A percentile compares a stretch with the other conserved stretches of the same genome.
These are phyloP conservation scores for Penicillium tannophilum DNA, from an alignment of 495 filamentous ascomycete species.

Conservation along the genomic window DNA sequence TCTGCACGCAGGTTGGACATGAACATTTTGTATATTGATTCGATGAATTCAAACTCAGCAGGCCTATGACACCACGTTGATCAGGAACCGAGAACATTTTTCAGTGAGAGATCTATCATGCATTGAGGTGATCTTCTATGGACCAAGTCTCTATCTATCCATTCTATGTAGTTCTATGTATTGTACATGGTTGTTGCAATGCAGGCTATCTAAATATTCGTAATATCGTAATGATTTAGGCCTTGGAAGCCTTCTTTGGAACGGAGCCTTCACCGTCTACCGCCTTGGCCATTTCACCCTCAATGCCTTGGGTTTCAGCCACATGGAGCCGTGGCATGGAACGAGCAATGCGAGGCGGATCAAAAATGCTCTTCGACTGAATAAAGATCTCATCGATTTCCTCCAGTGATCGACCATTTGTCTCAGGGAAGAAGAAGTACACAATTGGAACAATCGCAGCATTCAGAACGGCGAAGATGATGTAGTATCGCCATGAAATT, in stretches of 20 bases:
- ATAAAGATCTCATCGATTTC: conserved; percentile 45
- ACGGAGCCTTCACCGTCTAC: background rate
- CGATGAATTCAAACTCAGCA: too few relatives aligned
- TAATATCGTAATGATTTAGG: background rate
- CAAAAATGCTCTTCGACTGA: conserved; percentile 24
- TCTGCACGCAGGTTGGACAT: too few relatives aligned
- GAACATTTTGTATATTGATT: too few relatives aligned
- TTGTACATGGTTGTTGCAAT: background rate
- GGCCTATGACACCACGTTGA: background rate
- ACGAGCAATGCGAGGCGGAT: conserved; percentile 7
- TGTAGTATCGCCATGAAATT: conserved; percentile 47
- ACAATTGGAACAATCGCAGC: conserved; percentile 19
- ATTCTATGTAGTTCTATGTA: conserved; percentile 4
- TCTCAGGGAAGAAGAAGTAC: conserved; percentile 42
- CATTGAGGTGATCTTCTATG: background rate
- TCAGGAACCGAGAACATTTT: background rate
- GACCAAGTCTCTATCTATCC: background rate
- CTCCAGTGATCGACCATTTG: conserved; percentile 43
- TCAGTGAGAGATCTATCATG: background rate
- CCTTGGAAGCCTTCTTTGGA: background rate
- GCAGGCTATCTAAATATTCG: background rate
- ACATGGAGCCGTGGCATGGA: conserved; percentile 3
- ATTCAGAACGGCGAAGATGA: conserved; percentile 48
- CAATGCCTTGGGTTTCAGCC: conserved; percentile 1
- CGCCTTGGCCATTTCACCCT: conserved; percentile 2